Base-by-base conservation (phyloP, 176 grass and related monocot genomes). In the Ensete ventricosum region DNA sequence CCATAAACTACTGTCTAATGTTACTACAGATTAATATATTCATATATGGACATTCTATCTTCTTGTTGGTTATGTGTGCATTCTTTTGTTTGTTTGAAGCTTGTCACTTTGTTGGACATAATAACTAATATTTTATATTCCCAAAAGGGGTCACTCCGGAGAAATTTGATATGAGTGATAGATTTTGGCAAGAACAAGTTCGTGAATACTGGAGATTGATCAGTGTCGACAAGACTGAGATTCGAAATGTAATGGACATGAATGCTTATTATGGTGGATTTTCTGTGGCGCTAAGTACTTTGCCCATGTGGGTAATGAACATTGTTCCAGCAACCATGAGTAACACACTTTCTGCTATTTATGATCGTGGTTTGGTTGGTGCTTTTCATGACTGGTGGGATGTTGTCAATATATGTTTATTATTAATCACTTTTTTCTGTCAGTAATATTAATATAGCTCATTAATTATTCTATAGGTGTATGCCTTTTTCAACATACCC, bases 401-500 rank as follows among this genome's bases (percentile, higher is more conserved):
- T 82, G 79, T 84, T 80, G 17, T 70, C 70, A 9, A 9, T 24
- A 49, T 69, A 24, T 49, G 29, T 54, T 9, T 25, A 66, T 60
- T 50, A 76, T 67, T 9, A 72, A 9, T 59, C 53, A 74, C 62
- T 19, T 10, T 50, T 50, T 9, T 0, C 60, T 83, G 53, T 67
- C 60, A 16, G 43, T 65, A 76, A 54, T n/a, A 34, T n/a, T 71
- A 53, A 73, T 73, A 87, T 71, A 6, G 52, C 70, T 79, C 60
- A 66, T 13, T 9, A 69, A 62, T 76, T 17, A 73, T 84, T 62
- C 19, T 87, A 62, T 82, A 98, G 95, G 95, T 98, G 95, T 78
- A 86, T 93, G 67, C 88, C 95, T 48, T 98, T 98, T 81, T 94
- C 95, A 76, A 98, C 95, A 78, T 98, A 98, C 70, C 95, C 95